Evolutionary conservation across 2,329 filamentous ascomycete species (phyloP).

Genomic region (Teratosphaeriaceae sp.): DNA sequence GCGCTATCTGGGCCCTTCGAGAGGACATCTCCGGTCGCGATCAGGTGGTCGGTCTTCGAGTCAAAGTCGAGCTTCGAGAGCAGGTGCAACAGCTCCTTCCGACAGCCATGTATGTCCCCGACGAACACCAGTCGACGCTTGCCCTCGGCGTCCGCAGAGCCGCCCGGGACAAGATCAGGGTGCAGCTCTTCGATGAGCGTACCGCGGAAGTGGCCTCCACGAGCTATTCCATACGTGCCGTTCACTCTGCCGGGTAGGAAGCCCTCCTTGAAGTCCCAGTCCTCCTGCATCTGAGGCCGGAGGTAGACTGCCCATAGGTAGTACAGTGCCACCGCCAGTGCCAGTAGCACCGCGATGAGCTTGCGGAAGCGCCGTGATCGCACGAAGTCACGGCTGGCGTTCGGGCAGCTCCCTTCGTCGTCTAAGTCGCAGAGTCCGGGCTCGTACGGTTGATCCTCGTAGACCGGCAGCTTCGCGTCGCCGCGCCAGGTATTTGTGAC

Average conservation of each 20-base stretch:
- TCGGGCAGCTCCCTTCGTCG: conserved; percentile 27
- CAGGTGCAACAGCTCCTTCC: conserved; percentile 54
- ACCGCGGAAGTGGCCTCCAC: conserved; percentile 17
- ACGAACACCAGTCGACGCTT: conserved; percentile 66
- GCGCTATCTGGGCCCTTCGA: conserved; percentile 79
- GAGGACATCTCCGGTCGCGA: conserved; percentile 73
- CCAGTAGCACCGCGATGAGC: conserved; percentile 27
- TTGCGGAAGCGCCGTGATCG: conserved; percentile 20
- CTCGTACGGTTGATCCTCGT: conserved; percentile 15
- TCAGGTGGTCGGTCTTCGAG: conserved; percentile 59
- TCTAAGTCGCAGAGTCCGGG: conserved; percentile 26
- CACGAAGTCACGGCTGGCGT: conserved; percentile 12
- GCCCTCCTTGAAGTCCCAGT: conserved; percentile 28
- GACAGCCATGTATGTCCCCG: conserved; percentile 91
- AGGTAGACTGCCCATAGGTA: conserved; percentile 33
- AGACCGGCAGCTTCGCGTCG: neutral
- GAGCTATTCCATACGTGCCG: conserved; percentile 26
- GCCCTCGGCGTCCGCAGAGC: conserved; percentile 26
- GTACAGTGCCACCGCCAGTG: conserved; percentile 25
- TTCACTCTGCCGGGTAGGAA: conserved; percentile 22
- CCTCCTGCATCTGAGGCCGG: conserved; percentile 30
- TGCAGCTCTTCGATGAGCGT: conserved; percentile 44
- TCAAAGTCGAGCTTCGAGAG: conserved; percentile 62
- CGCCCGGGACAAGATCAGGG: conserved; percentile 27
- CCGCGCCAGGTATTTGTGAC: conserved; percentile 13